phyloP scores from a whole-genome alignment of 176 grass and related monocot genomes.

The Alopecurus myosuroides region DNA sequence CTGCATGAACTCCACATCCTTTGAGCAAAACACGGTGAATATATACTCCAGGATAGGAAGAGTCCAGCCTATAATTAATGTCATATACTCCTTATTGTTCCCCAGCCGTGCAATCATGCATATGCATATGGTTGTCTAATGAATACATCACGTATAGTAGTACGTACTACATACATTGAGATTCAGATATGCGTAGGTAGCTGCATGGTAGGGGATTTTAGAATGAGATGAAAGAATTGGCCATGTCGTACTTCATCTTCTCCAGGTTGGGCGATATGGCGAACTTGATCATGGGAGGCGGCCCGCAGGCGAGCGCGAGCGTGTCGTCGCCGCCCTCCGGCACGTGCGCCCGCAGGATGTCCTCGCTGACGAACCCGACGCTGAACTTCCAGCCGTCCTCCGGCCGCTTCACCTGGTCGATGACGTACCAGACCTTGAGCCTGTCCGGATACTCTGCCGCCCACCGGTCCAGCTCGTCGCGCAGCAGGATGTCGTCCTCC shows the following conservation, averaged over 20 bases:
- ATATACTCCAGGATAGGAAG: no score
- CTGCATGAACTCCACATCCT: no score
- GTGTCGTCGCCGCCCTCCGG: slow-evolving; percentile 59
- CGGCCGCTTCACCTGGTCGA: slow-evolving; percentile 55
- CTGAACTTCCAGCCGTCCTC: slow-evolving; percentile 79
- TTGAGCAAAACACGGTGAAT: no score
- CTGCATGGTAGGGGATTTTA: slow-evolving; percentile 3
- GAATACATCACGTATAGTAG: no score
- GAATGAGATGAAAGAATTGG: slow-evolving; percentile 55
- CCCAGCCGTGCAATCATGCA: no score
- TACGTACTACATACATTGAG: not conserved
- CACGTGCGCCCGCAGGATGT: slow-evolving; percentile 54
- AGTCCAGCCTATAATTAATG: no score
- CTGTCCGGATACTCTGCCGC: slow-evolving; percentile 49
- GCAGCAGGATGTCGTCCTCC: slow-evolving; percentile 80
- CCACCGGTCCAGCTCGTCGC: slow-evolving; percentile 77
- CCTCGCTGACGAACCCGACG: slow-evolving; percentile 66
- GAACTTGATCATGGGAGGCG: slow-evolving; percentile 94
- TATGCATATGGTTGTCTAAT: no score
- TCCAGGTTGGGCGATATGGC: slow-evolving; percentile 78
- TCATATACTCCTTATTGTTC: no score
- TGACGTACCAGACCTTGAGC: slow-evolving; percentile 93
- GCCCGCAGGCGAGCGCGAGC: slow-evolving; percentile 78
- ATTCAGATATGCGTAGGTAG: not conserved
- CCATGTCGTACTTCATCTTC: slow-evolving; percentile 89